phyloP scores from a whole-genome alignment of 805 yeast genomes.

The Maudiozyma barnettii region DNA sequence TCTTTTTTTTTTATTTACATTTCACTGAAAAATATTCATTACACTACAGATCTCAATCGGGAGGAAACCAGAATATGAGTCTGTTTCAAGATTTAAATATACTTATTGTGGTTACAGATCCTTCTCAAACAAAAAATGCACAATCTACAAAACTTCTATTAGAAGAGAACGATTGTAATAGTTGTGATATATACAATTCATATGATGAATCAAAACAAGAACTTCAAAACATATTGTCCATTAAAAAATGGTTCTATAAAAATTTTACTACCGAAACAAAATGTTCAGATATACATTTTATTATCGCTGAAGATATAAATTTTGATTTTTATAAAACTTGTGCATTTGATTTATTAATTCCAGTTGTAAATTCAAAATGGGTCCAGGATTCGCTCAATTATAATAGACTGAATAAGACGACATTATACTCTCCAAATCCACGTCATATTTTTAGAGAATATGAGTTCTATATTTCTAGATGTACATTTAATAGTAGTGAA shows the following conservation, averaged over 20 bases:
- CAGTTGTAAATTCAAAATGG: conserved; percentile 21
- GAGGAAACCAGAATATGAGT: not conserved
- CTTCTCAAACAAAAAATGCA: conserved; percentile 3
- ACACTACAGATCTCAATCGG: too few relatives aligned
- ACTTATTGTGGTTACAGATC: conserved; percentile 10
- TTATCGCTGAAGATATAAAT: conserved; percentile 12
- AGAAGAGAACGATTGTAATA: conserved; percentile 1
- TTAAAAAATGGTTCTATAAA: conserved; percentile 8
- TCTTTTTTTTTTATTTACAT: too few relatives aligned
- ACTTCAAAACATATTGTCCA: not conserved
- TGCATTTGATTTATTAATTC: conserved; percentile 22
- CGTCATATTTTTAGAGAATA: conserved; percentile 49
- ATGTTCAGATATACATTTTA: conserved; percentile 12
- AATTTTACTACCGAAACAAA: conserved; percentile 4
- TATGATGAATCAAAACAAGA: not conserved
- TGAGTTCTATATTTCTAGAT: conserved; percentile 50
- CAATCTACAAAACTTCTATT: not conserved
- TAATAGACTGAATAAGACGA: conserved; percentile 14
- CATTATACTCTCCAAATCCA: conserved; percentile 59
- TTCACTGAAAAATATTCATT: too few relatives aligned
- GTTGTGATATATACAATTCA: not conserved
- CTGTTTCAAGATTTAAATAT: conserved; percentile 10
- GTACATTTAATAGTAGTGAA: conserved; percentile 51
- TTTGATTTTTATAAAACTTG: conserved; percentile 18
- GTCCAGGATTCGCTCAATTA: conserved; percentile 12